These are phyloP conservation scores for Parasitella parasitica DNA, from an alignment of 371 early-diverging fungal genomes.

Conservation along the genomic window DNA sequence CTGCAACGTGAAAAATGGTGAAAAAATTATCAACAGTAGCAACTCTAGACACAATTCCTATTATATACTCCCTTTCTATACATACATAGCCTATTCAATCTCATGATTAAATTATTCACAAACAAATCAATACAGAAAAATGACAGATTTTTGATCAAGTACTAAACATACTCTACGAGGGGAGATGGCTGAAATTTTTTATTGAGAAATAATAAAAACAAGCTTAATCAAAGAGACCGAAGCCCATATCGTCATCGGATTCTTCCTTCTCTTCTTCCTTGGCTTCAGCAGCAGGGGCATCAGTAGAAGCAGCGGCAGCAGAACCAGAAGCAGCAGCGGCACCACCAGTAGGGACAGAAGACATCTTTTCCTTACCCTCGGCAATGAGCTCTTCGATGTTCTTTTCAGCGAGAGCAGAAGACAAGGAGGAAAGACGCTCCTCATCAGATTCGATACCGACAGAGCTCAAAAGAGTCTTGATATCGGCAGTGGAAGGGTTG, in stretches of 20 bases:
- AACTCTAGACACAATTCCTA: no score
- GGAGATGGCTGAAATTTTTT: neutral
- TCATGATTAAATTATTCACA: no score
- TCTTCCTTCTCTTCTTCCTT: conserved; percentile 85
- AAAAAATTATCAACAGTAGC: conserved; percentile 6
- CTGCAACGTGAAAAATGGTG: conserved; percentile 23
- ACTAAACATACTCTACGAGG: neutral
- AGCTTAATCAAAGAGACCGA: conserved; percentile 58
- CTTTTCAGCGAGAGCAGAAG: conserved; percentile 88
- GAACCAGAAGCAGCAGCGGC: conserved; percentile 74
- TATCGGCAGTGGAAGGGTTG: conserved; percentile 78
- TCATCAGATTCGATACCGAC: conserved; percentile 92
- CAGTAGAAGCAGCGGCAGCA: conserved; percentile 54
- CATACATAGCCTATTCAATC: no score
- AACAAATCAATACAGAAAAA: neutral
- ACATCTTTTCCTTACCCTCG: conserved; percentile 90
- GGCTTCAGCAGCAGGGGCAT: conserved; percentile 53
- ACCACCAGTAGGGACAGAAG: conserved; percentile 91
- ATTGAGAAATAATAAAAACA: neutral
- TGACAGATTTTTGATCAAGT: neutral
- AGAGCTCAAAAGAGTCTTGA: conserved; percentile 85
- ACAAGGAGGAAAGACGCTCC: conserved; percentile 75
- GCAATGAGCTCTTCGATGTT: conserved; percentile 84
- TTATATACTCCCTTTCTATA: no score
- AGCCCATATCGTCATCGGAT: conserved; percentile 92